Evolutionary conservation across 2,329 filamentous ascomycete genomes (phyloP).

Genomic region (Aspergillus sergii): DNA sequence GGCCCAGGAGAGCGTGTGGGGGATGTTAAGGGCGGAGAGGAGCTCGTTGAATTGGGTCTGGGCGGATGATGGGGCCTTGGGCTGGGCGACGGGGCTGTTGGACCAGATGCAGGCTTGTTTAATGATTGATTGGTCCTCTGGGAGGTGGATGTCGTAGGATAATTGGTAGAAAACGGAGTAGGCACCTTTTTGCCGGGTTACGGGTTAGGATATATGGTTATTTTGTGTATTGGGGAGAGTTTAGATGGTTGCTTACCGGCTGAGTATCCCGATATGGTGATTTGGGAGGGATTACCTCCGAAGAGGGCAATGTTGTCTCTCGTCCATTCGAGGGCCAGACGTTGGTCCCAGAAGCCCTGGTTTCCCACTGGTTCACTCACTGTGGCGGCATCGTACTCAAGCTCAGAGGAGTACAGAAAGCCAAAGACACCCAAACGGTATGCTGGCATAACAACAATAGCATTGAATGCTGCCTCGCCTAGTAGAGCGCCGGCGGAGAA

Average conservation of each 20-base stretch:
- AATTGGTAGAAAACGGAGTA: constrained; percentile 61
- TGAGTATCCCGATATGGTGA: constrained; percentile 59
- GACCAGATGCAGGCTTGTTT: constrained; percentile 57
- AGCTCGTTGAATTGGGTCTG: constrained; percentile 58
- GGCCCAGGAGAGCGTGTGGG: constrained; percentile 36
- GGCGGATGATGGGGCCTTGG: constrained; percentile 50
- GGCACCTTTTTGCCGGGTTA: constrained; percentile 39
- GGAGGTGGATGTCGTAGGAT: constrained; percentile 57
- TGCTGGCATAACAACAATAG: constrained; percentile 57
- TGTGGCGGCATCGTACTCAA: constrained; percentile 45
- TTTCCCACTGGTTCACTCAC: constrained; percentile 49
- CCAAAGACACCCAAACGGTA: constrained; percentile 61
- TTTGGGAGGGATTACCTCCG: constrained; percentile 53
- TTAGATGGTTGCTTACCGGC: constrained; percentile 42
- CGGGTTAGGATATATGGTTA: background rate
- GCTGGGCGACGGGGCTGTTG: constrained; percentile 57
- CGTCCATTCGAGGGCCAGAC: constrained; percentile 59
- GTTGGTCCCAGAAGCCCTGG: constrained; percentile 61
- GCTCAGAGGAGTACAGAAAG: constrained; percentile 55
- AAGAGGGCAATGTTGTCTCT: constrained; percentile 55
- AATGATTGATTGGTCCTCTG: constrained; percentile 51
- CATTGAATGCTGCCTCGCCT: constrained; percentile 51
- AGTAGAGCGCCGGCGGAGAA: constrained; percentile 50
- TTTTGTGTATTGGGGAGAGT: background rate
- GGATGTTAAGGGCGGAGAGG: constrained; percentile 48